Evolutionary conservation across 768 basidiomycete genomes (phyloP).

Genomic region (Sarcodon sp.): DNA sequence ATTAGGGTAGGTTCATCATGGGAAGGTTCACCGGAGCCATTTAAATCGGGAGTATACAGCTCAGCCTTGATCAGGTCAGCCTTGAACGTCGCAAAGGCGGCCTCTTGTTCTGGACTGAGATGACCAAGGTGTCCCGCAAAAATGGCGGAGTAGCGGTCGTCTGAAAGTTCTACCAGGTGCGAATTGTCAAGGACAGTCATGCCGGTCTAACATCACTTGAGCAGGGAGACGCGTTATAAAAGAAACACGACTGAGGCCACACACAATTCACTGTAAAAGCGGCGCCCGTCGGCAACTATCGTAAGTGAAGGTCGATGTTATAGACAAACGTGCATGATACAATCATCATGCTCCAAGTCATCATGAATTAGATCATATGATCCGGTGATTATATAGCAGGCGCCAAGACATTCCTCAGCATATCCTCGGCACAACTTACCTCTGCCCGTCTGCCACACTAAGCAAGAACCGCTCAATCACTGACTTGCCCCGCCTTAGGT

Average conservation of each 20-base stretch:
- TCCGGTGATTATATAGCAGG: too few relatives aligned
- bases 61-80: slow-evolving; percentile 29
- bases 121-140: slow-evolving; percentile 41
- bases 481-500: slow-evolving; percentile 65
- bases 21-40: slow-evolving; percentile 17
- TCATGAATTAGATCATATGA: too few relatives aligned
- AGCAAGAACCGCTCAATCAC: slow-evolving; percentile 66
- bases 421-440: background rate
- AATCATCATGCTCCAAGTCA: too few relatives aligned
- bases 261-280: background rate
- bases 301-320: too few relatives aligned
- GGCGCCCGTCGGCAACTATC: background rate
- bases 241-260: too few relatives aligned
- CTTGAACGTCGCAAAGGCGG: slow-evolving; percentile 41
- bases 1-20: slow-evolving; percentile 58
- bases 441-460: slow-evolving; percentile 27
- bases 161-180: too few relatives aligned
- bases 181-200: too few relatives aligned
- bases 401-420: too few relatives aligned
- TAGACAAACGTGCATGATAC: too few relatives aligned
- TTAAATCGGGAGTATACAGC: slow-evolving; percentile 33
- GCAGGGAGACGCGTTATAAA: background rate
- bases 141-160: background rate
- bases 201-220: too few relatives aligned
- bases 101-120: slow-evolving; percentile 34